phyloP scores from a whole-genome alignment of 2,329 filamentous ascomycete genomes.

The Fusarium humuli region DNA sequence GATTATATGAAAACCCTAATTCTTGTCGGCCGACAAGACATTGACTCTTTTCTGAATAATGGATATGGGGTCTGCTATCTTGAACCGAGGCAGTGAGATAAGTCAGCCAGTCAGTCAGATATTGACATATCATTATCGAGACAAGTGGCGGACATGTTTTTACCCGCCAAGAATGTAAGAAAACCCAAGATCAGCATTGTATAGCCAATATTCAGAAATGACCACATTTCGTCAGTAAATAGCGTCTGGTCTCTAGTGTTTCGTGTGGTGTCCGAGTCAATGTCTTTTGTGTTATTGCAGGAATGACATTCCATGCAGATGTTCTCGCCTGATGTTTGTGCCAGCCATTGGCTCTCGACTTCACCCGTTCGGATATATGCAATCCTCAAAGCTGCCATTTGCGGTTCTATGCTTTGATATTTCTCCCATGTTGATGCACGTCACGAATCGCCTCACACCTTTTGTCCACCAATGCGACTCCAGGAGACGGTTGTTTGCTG shows the following conservation, averaged over 20 bases:
- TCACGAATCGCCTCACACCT: constrained; percentile 8
- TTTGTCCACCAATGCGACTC: constrained; percentile 19
- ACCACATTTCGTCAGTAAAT: not conserved
- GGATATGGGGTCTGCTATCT: not conserved
- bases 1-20: not conserved
- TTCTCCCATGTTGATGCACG: constrained; percentile 4
- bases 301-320: not conserved
- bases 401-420: not conserved
- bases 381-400: not conserved
- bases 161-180: constrained; percentile 8
- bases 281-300: not conserved
- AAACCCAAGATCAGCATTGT: not conserved
- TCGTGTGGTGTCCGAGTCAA: constrained; percentile 2
- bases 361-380: not conserved
- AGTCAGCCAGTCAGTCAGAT: not conserved
- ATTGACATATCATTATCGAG: not conserved
- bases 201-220: not conserved
- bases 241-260: not conserved
- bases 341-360: not conserved
- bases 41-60: not conserved
- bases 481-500: not conserved
- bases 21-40: not conserved
- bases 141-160: constrained; percentile 14
- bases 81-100: not conserved
- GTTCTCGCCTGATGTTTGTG: constrained; percentile 1